Base-by-base conservation (phyloP, 2,329 filamentous ascomycete genomes). In the Zalaria sp. region DNA sequence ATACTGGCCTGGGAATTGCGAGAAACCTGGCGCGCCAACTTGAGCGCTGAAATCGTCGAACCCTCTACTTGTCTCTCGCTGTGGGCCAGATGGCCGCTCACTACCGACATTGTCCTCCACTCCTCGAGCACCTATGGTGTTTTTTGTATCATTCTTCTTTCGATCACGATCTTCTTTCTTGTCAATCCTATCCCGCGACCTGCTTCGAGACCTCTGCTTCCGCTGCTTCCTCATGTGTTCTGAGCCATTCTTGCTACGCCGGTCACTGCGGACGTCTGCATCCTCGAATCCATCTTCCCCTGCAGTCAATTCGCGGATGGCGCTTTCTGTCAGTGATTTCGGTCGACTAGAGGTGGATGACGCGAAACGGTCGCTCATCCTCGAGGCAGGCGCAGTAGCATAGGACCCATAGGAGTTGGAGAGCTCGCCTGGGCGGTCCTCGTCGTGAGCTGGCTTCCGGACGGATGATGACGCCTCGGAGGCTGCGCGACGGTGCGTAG, bases 381-480 rank as follows among this genome's bases (percentile, higher is more conserved):
- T 31, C 51, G 46, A 37, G 49, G 41, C 55, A 39, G 48, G 49
- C 29, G 62, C 62, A 35, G 64, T 66, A 32, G 50, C 59, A 51
- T 61, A 66, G 29, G 49, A 52, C 44, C 46, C 41, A 32, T 49
- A 48, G 52, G 53, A 37, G 51, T 48, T 38, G 45, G 46, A 43
- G 34, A 35, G 32, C 10, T 38, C 37, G 26, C 35, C 39, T 5
- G 45, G 42, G 28, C 48, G 46, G 18, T 53, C 43, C 25, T 55
- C 49, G 39, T 44, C 47, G 27, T 46, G 35, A 4, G 57, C 52
- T 3, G 57, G 57, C 44, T 49, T 58, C 35, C 58, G 53, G 26
- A 54, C 52, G 3, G 59, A 59, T 25, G 52, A 52, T 4, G 56
- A 57, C 5, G 59, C 59, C 26, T 58, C 49, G 5, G 59, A 63